These are phyloP conservation scores for Mycena sanguinolenta DNA, from an alignment of 768 basidiomycete species.

Conservation along the genomic window DNA sequence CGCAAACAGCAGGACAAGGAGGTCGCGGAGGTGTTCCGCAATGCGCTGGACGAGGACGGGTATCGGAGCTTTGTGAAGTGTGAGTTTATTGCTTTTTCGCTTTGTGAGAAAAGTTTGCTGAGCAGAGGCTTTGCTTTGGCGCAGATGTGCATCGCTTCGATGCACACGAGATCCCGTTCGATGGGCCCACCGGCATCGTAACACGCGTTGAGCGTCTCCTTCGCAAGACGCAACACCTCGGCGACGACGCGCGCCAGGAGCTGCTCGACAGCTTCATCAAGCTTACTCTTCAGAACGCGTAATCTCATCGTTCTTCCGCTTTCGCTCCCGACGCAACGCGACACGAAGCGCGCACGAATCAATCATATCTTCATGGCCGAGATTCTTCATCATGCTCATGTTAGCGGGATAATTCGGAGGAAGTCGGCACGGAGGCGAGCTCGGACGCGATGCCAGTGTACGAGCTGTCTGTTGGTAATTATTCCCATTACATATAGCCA, in stretches of 20 bases:
- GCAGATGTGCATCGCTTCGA: slow-evolving; percentile 37
- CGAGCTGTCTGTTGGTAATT: too few species aligned
- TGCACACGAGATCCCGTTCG: slow-evolving; percentile 73
- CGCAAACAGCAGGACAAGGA: slow-evolving; percentile 47
- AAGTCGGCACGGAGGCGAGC: too few species aligned
- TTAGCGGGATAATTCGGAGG: too few species aligned
- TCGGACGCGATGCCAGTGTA: too few species aligned
- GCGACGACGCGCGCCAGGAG: slow-evolving; percentile 60
- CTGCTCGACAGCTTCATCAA: slow-evolving; percentile 73
- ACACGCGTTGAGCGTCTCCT: slow-evolving; percentile 73
- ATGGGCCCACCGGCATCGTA: slow-evolving; percentile 81
- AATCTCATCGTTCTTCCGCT: slow-evolving; percentile 14
- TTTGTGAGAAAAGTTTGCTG: slow-evolving; percentile 13
- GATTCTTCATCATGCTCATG: slow-evolving; percentile 14
- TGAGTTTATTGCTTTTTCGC: slow-evolving; percentile 53
- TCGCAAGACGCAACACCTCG: slow-evolving; percentile 59
- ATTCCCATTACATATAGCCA: too few species aligned
- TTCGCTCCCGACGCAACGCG: background rate
- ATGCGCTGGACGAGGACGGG: slow-evolving; percentile 59
- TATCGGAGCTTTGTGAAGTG: slow-evolving; percentile 74
- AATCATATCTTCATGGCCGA: slow-evolving; percentile 23
- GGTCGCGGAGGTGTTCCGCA: slow-evolving; percentile 63
- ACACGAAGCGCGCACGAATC: slow-evolving; percentile 9
- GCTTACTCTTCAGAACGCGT: slow-evolving; percentile 69
- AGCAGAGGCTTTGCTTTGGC: background rate